phyloP scores from a whole-genome alignment of 148 eudicot genomes.

The Drosera capensis region DNA sequence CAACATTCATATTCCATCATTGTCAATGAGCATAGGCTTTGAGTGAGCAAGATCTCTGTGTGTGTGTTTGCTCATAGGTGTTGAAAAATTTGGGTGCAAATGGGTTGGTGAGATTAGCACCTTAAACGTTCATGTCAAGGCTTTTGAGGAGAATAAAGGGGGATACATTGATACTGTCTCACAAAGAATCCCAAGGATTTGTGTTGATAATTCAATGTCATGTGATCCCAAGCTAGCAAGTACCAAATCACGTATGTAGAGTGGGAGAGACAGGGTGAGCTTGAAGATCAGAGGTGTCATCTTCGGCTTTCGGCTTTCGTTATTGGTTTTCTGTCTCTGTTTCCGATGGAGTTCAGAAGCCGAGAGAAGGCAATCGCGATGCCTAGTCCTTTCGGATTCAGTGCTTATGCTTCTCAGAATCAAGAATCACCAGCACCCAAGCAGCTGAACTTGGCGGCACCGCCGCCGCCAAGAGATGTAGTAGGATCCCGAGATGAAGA shows the following conservation, averaged over 20 bases:
- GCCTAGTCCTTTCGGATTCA: not conserved
- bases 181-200: no score
- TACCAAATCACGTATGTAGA: no score
- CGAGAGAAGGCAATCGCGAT: slow-evolving; percentile 9
- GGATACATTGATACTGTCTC: not conserved
- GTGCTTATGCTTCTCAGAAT: slow-evolving; percentile 1
- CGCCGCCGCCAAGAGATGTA: not conserved
- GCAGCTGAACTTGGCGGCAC: no score
- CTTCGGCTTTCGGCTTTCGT: no score
- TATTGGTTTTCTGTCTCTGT: no score
- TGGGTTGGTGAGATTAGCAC: not conserved
- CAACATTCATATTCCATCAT: no score
- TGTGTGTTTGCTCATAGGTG: not conserved
- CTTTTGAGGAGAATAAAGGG: not conserved
- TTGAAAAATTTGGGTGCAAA: not conserved
- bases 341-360: slow-evolving; percentile 15
- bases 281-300: no score
- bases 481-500: slow-evolving; percentile 10
- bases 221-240: no score
- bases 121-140: not conserved
- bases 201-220: no score
- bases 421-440: slow-evolving; percentile 8
- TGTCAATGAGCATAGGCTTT: no score
- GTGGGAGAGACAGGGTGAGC: no score
- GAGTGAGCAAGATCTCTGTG: no score